These are phyloP conservation scores for Vigna reflexopilosa DNA, from an alignment of 306 rosid species.

Conservation along the genomic window DNA sequence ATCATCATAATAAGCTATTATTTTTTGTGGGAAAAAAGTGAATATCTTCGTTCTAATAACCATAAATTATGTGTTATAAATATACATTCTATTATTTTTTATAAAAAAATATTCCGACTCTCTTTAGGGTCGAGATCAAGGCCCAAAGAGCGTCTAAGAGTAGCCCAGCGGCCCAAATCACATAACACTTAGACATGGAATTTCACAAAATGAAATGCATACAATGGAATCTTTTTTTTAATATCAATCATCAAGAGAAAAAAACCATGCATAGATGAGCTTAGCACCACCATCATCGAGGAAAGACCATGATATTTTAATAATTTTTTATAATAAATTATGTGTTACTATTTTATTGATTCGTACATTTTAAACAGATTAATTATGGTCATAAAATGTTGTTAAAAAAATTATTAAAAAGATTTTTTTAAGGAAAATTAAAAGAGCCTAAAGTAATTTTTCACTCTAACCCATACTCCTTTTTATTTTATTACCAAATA, in stretches of 20 bases:
- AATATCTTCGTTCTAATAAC: too few species aligned
- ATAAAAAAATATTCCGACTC: too few species aligned
- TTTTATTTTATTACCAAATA: not conserved
- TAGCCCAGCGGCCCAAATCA: not conserved
- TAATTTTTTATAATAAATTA: too few species aligned
- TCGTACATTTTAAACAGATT: too few species aligned
- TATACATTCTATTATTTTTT: too few species aligned
- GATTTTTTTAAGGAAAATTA: not conserved
- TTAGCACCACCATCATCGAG: not conserved
- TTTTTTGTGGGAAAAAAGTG: too few species aligned
- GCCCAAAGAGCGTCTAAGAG: not conserved
- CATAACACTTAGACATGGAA: not conserved
- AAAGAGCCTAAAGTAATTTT: not conserved
- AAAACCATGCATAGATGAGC: not conserved
- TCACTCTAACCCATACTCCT: not conserved
- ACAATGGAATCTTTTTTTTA: not conserved
- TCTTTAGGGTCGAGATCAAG: not conserved
- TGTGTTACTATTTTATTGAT: too few species aligned
- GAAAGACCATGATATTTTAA: too few species aligned
- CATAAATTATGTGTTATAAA: too few species aligned
- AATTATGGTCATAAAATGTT: too few species aligned
- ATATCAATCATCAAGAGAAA: not conserved
- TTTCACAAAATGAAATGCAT: not conserved
- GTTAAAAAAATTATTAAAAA: too few species aligned
- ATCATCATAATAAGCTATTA: too few species aligned